phyloP scores from a whole-genome alignment of 495 filamentous ascomycete genomes.

The Neurospora intermedia region DNA sequence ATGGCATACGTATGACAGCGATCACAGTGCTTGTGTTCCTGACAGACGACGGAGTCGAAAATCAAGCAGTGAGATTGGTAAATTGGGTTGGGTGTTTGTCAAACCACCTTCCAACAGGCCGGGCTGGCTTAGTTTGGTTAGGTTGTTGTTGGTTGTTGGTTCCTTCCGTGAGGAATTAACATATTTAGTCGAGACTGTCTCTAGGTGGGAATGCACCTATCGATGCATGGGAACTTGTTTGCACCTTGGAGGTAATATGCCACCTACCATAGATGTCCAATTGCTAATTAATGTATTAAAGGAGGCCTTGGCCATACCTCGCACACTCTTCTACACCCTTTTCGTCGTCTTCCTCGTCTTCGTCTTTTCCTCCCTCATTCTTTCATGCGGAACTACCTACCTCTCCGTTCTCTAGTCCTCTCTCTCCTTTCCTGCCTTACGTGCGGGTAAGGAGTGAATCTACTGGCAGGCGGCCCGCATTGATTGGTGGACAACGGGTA shows the following conservation, averaged over 20 bases:
- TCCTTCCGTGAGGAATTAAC: background rate
- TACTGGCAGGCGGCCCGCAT: background rate
- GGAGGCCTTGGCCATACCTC: background rate
- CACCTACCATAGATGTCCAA: background rate
- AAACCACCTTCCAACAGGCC: background rate
- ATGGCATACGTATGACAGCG: background rate
- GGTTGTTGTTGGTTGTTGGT: background rate
- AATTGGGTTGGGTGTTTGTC: background rate
- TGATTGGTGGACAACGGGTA: background rate
- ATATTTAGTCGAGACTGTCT: background rate
- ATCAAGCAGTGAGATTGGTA: background rate
- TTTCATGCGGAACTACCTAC: background rate
- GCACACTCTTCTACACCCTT: background rate
- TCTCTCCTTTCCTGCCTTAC: background rate
- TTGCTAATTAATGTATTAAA: background rate
- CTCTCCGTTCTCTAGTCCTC: background rate
- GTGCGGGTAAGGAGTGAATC: background rate
- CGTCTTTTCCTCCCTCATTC: background rate
- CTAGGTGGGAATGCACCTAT: background rate
- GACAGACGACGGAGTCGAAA: background rate
- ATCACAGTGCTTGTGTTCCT: background rate
- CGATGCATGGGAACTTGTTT: background rate
- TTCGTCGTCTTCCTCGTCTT: background rate
- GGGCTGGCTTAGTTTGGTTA: background rate
- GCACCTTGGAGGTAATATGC: background rate